phyloP scores from a whole-genome alignment of 371 early-diverging fungal species.

The Catenaria anguillulae region DNA sequence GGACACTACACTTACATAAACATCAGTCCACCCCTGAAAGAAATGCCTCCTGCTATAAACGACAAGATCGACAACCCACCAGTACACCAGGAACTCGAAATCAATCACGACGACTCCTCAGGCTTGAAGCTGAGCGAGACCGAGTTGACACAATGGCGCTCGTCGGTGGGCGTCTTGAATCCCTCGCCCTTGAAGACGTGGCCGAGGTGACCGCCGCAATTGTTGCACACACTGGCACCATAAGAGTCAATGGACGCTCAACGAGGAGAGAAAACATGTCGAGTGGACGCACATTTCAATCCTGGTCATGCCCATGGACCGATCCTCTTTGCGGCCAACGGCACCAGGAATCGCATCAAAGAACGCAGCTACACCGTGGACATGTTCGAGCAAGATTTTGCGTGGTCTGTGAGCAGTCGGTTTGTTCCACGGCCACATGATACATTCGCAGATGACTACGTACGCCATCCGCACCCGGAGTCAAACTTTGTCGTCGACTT shows the following conservation, averaged over 20 bases:
- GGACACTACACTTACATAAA: too few species aligned
- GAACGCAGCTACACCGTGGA: conserved; percentile 52
- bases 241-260: too few species aligned
- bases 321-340: conserved; percentile 57
- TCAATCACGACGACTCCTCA: too few species aligned
- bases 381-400: too few species aligned
- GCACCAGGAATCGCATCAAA: conserved; percentile 79
- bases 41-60: too few species aligned
- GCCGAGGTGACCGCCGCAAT: conserved; percentile 82
- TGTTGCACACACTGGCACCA: conserved; percentile 55
- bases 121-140: conserved; percentile 58
- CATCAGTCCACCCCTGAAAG: too few species aligned
- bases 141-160: conserved; percentile 90
- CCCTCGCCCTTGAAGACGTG: conserved; percentile 94
- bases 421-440: too few species aligned
- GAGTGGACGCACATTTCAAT: conserved; percentile 45
- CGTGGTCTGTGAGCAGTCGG: too few species aligned
- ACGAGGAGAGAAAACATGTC: too few species aligned
- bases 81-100: too few species aligned
- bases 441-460: too few species aligned
- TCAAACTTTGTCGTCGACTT: conserved; percentile 77
- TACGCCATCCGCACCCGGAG: conserved; percentile 65
- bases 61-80: too few species aligned
- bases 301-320: conserved; percentile 48
- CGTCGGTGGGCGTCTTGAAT: conserved; percentile 72